Evolutionary conservation across 352 stramenopile species (phyloP).

Genomic region (Phytopythium litorale): DNA sequence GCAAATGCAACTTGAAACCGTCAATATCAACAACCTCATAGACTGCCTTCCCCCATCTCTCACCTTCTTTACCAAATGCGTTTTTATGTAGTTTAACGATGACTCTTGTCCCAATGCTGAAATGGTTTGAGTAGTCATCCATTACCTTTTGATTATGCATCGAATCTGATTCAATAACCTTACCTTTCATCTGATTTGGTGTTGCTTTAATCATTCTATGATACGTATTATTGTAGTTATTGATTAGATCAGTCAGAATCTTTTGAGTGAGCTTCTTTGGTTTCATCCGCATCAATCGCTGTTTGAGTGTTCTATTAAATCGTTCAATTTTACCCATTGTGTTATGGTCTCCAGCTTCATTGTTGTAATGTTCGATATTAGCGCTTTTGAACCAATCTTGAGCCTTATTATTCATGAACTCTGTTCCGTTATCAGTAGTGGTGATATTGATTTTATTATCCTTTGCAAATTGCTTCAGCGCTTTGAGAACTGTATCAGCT

Average conservation of each 20-base stretch:
- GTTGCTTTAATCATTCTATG: slow-evolving; percentile 19
- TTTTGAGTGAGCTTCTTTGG: slow-evolving; percentile 12
- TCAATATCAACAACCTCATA: slow-evolving; percentile 20
- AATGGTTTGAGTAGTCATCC: slow-evolving; percentile 12
- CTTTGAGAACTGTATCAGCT: slow-evolving; percentile 19
- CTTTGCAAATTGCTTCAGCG: slow-evolving; percentile 19
- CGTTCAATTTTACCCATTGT: slow-evolving; percentile 41
- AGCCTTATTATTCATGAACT: slow-evolving; percentile 30
- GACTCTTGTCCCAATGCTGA: slow-evolving; percentile 8
- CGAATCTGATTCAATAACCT: slow-evolving; percentile 14
- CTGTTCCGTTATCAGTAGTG: slow-evolving; percentile 30
- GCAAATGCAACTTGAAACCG: slow-evolving; percentile 17
- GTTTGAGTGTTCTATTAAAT: slow-evolving; percentile 38
- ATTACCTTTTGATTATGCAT: slow-evolving; percentile 18
- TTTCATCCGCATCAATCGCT: slow-evolving; percentile 23
- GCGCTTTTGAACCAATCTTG: slow-evolving; percentile 23
- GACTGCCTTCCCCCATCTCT: slow-evolving; percentile 16
- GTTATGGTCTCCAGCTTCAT: slow-evolving; percentile 29
- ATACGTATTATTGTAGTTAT: slow-evolving; percentile 34
- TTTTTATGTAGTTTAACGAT: slow-evolving; percentile 16
- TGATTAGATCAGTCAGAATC: slow-evolving; percentile 22
- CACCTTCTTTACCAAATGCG: slow-evolving; percentile 21
- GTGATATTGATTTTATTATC: slow-evolving; percentile 22
- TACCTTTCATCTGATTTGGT: slow-evolving; percentile 23
- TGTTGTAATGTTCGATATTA: slow-evolving; percentile 36